Evolutionary conservation across 164 flowering plant species (phyloP).

Genomic region (Pachysandra terminalis): DNA sequence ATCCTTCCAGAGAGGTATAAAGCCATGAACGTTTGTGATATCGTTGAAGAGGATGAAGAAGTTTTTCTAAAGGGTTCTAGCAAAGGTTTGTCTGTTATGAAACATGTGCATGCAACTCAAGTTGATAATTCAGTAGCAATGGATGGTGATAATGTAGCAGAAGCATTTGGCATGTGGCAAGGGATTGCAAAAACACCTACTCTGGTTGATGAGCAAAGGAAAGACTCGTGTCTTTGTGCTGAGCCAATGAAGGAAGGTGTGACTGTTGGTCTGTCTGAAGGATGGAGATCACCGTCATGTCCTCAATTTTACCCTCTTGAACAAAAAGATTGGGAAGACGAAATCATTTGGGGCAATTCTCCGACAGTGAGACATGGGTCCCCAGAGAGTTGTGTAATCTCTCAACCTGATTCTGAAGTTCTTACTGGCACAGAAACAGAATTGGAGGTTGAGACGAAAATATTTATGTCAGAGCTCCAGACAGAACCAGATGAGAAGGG

Average conservation of each 20-base stretch:
- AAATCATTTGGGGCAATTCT: constrained; percentile 75
- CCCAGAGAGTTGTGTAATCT: constrained; percentile 37
- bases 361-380: constrained; percentile 34
- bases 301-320: constrained; percentile 67
- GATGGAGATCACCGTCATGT: constrained; percentile 29
- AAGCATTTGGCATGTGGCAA: constrained; percentile 26
- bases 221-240: constrained; percentile 47
- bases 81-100: constrained; percentile 26
- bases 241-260: constrained; percentile 60
- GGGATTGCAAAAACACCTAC: constrained; percentile 18
- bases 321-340: constrained; percentile 87
- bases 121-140: constrained; percentile 18
- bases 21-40: constrained; percentile 38
- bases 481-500: constrained; percentile 31
- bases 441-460: constrained; percentile 16
- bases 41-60: constrained; percentile 91
- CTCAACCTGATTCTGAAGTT: constrained; percentile 46
- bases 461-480: constrained; percentile 21
- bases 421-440: constrained; percentile 28
- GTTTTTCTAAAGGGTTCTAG: constrained; percentile 47
- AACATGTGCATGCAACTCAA: constrained; percentile 19
- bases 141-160: constrained; percentile 28
- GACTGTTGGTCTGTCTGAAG: constrained; percentile 24
- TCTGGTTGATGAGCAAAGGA: constrained; percentile 23
- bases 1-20: constrained; percentile 54